Evolutionary conservation across 352 stramenopile species (phyloP).

Genomic region (Phytophthora multivora): DNA sequence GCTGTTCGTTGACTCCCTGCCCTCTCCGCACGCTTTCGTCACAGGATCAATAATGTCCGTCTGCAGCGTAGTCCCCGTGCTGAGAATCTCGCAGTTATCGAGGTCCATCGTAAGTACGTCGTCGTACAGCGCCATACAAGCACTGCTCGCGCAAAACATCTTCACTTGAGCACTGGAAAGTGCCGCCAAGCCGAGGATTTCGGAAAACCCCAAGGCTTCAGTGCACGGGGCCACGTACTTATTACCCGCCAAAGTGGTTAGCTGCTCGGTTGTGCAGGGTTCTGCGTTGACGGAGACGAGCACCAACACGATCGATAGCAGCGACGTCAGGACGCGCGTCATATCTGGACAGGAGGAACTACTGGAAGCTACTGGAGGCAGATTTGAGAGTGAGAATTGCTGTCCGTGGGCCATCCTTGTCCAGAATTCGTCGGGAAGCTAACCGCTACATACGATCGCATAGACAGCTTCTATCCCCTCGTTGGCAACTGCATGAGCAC

Average conservation of each 20-base stretch:
- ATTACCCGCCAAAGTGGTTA: constrained; percentile 1
- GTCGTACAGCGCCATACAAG: not conserved
- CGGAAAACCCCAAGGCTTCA: constrained; percentile 1
- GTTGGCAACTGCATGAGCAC: not conserved
- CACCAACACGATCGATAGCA: not conserved
- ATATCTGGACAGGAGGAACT: not conserved
- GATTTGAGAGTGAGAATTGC: not conserved
- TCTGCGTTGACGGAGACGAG: not conserved
- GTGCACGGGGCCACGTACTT: not conserved
- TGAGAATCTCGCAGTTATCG: not conserved
- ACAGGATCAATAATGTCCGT: constrained; percentile 5
- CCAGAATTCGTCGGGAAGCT: constrained; percentile 1
- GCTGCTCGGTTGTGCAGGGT: not conserved
- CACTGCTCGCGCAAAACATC: constrained; percentile 3
- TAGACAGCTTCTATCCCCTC: not conserved
- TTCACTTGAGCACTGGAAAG: constrained; percentile 4
- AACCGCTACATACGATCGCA: not conserved
- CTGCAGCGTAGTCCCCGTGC: not conserved
- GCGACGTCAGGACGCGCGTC: not conserved
- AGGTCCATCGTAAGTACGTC: constrained; percentile 3
- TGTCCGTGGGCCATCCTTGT: not conserved
- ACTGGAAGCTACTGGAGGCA: not conserved
- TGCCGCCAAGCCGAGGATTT: constrained; percentile 5
- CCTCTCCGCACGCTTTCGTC: not conserved
- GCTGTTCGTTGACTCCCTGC: not conserved